A percentile compares a stretch with the other conserved stretches of the same genome.
These are phyloP conservation scores for Fremontodendron californicum DNA, from an alignment of 345 rosid species.

Conservation along the genomic window DNA sequence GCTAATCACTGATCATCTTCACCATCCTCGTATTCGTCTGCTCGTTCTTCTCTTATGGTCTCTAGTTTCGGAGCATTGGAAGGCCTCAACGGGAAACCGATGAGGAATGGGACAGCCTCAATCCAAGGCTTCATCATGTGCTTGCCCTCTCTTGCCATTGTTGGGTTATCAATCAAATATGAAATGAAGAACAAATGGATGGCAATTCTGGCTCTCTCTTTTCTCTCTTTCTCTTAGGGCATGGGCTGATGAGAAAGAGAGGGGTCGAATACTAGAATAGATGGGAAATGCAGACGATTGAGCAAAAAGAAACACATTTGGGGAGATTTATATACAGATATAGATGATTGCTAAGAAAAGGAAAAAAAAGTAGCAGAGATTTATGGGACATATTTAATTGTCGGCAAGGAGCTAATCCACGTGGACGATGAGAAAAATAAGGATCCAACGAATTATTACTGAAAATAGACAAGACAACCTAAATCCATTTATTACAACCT, in stretches of 20 bases:
- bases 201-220: background rate
- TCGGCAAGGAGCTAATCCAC: background rate
- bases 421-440: background rate
- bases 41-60: conserved; percentile 36
- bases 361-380: background rate
- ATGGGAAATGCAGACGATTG: background rate
- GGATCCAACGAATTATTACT: too few relatives aligned
- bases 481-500: background rate
- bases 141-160: conserved; percentile 19
- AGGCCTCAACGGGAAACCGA: too few relatives aligned
- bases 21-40: conserved; percentile 33
- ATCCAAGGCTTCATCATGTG: conserved; percentile 25
- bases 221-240: conserved; percentile 18
- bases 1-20: too few relatives aligned
- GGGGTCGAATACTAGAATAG: too few relatives aligned
- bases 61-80: conserved; percentile 43
- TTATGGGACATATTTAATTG: background rate
- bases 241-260: too few relatives aligned
- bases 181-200: background rate
- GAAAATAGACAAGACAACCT: too few relatives aligned
- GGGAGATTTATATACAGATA: background rate
- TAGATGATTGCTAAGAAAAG: background rate
- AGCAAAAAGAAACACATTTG: background rate
- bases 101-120: conserved; percentile 45
- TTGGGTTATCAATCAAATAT: background rate